Evolutionary conservation across 208 protist species (phyloP), one percentile per base, ranked within the genome.

Genomic region (Trypanosoma rangeli): DNA sequence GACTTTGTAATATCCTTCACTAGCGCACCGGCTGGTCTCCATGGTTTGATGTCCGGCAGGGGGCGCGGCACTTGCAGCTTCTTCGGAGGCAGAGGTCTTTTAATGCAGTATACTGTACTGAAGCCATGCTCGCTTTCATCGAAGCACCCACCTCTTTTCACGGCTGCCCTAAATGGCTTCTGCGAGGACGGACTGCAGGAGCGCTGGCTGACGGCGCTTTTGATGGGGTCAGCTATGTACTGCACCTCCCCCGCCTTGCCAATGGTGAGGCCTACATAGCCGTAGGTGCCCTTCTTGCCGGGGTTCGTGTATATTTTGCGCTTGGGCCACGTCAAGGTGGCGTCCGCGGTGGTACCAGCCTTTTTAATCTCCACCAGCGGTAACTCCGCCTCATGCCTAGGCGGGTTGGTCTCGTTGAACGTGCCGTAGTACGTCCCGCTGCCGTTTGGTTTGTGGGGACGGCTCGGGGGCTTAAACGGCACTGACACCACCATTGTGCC

Each of bases 391-490:
- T 95, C 90, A 74, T 97, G 93, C 33, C 83, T 81, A 31, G 68
- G 74, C 29, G 87, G 84, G 16, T 69, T 81, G 55, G 68, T 68
- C 76, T 95, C 90, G n/a, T 46, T 79, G 63, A 96, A 96, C 37
- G 89, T 95, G 67, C 93, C 93, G 81, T 94, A 95, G 77, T 94
- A 94, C 69, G 86, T 82, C 33, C 93, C 93, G 56, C 90, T 92
- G 39, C 93, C 89, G 69, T 73, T 86, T 53, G 82, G 89, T 75
- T 93, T 90, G 78, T 94, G 84, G 49, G 80, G 62, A 10, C 68
- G 54, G n/a, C 76, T 80, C 39, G 81, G 59, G 8, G 83, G 86
- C 46, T 74, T 71, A 76, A 97, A 97, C 15, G 86, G 87, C 8
- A 72, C 39, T 0, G 53, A 37, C 33, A 58, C 0, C 39, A 68